Evolutionary conservation across 306 rosid genomes (phyloP), one percentile per base, ranked within the genome.

Genomic region (Abrus pulchellus): DNA sequence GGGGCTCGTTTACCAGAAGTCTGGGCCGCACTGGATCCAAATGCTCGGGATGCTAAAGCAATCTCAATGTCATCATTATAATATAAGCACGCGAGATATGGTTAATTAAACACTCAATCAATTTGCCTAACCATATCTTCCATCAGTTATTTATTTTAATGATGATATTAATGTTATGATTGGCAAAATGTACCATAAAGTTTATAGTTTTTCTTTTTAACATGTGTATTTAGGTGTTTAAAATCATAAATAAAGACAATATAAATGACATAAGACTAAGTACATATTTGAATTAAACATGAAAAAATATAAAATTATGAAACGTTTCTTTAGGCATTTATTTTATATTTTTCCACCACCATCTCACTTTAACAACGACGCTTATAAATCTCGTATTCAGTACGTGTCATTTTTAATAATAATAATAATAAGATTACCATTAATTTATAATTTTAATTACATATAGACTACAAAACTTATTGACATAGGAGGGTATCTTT

Each of bases 71-170:
- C 55, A 77, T 65, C 53, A 77, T 77, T n/a, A 30, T 45, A 72
- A 76, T 32, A 77, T 13, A 74, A 83, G 70, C 80, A 78, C 28
- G 86, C 83, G 66, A n/a, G 47, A 20, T 1, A n/a, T 9, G 61
- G 36, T 20, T 53, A 14, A 55, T 55, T 55, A 73, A 27, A 13
- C 81, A 13, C 55, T 66, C 81, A 81, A 45, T 12, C 43, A 34
- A 81, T 49, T 66, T 20, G 32, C 61, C 71, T 14, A 12, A 72
- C 5, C 9, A 64, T 33, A 36, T 52, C 45, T 44, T 80, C 34
- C 48, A 64, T 73, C 80, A 73, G 74, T 20, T 41, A 38, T 33
- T 79, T 60, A 38, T 55, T 40, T 48, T 72, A 9, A 74, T 74
- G 32, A 74, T 28, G 60, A 55, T 13, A 1, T 73, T 43, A 38